These are phyloP conservation scores for Penicillium egyptiacum DNA, from an alignment of 495 filamentous ascomycete species.

Conservation along the genomic window DNA sequence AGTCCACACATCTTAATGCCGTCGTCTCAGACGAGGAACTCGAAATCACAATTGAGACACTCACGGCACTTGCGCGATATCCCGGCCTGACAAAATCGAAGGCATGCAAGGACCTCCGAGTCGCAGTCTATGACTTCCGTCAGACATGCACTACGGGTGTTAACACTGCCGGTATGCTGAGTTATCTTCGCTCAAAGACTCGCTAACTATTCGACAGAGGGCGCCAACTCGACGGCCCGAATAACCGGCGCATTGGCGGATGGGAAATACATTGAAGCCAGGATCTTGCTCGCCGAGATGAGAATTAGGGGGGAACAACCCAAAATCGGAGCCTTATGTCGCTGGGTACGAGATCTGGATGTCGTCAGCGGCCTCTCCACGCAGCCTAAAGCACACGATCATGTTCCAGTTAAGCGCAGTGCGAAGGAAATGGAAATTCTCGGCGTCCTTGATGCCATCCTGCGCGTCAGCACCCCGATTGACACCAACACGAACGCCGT, in stretches of 20 bases:
- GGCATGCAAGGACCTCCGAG: conserved; percentile 41
- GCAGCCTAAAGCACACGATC: conserved; percentile 25
- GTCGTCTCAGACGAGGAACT: conserved; percentile 40
- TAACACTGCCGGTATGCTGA: conserved; percentile 34
- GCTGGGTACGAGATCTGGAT: conserved; percentile 43
- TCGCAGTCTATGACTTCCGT: conserved; percentile 41
- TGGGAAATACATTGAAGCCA: conserved; percentile 38
- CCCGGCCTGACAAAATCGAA: conserved; percentile 41
- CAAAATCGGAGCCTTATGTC: conserved; percentile 43
- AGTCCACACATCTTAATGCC: conserved; percentile 36
- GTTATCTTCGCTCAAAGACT: not conserved
- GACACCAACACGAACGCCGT: conserved; percentile 30
- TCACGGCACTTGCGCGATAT: conserved; percentile 37
- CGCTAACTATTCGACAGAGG: conserved; percentile 29
- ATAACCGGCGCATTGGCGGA: conserved; percentile 40
- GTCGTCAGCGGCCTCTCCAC: conserved; percentile 44
- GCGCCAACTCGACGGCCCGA: conserved; percentile 40
- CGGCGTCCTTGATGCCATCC: conserved; percentile 37
- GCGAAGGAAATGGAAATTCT: conserved; percentile 31
- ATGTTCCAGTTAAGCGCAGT: conserved; percentile 24
- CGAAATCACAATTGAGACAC: conserved; percentile 40
- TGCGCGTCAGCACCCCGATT: conserved; percentile 40
- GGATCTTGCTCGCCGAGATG: conserved; percentile 40
- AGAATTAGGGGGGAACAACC: conserved; percentile 38
- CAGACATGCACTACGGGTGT: conserved; percentile 41